phyloP scores from a whole-genome alignment of 768 basidiomycete species.

The Hirschioporus abietinus region DNA sequence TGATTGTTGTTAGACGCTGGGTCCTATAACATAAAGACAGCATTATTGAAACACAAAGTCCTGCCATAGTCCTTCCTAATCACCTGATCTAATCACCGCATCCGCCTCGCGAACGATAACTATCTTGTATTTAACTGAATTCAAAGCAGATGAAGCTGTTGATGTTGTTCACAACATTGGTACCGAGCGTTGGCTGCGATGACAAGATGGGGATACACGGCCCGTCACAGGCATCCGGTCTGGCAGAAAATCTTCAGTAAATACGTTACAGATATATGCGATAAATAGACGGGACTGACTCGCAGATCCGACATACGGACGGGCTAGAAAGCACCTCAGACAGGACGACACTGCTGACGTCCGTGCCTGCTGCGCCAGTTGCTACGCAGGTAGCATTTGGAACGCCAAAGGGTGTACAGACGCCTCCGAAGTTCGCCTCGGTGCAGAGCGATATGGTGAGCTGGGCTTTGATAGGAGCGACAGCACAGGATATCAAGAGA shows the following conservation, averaged over 20 bases:
- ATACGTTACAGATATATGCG: not conserved
- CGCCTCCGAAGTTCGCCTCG: not conserved
- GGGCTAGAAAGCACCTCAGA: not conserved
- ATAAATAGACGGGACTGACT: not conserved
- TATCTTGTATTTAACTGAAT: too few species aligned
- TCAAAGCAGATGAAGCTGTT: too few species aligned
- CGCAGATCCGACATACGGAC: not conserved
- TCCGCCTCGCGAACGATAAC: too few species aligned
- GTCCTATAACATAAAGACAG: too few species aligned
- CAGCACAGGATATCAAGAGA: not conserved
- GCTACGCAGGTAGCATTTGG: not conserved
- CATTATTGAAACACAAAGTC: too few species aligned
- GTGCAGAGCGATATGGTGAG: not conserved
- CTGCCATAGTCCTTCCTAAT: too few species aligned
- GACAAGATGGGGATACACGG: too few species aligned
- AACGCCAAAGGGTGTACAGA: not conserved
- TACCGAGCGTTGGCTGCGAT: too few species aligned
- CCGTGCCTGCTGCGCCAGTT: not conserved
- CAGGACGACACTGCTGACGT: not conserved
- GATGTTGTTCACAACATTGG: too few species aligned
- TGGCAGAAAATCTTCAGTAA: not conserved
- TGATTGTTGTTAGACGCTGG: too few species aligned
- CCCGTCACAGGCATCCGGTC: not conserved
- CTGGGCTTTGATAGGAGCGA: not conserved
- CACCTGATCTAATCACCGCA: too few species aligned